Percentiles rank a stretch among this genome's conserved stretches.
These are phyloP conservation scores for Physcomitrium patens DNA, from an alignment of 225 moss, liverwort and hornwort genomes.

Conservation along the genomic window DNA sequence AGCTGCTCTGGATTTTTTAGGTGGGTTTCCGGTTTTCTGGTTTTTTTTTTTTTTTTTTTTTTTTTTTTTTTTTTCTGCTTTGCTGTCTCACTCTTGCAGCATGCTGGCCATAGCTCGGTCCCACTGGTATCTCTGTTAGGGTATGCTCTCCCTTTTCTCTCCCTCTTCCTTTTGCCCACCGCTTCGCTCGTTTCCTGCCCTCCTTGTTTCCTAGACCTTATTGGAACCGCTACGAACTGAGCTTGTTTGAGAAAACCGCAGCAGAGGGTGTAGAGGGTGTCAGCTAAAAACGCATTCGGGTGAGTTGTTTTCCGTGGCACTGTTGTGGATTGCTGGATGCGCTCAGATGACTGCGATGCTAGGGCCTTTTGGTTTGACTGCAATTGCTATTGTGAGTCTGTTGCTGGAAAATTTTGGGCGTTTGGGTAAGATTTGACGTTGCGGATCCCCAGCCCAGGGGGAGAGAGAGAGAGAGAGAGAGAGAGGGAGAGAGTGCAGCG, in stretches of 20 bases:
- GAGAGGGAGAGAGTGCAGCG: neutral
- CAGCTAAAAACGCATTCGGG: constrained; percentile 11
- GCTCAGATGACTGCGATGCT: neutral
- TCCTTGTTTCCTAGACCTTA: constrained; percentile 8
- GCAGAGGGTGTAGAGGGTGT: neutral
- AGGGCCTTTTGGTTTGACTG: neutral
- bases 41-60: too few species aligned
- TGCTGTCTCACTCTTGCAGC: too few species aligned
- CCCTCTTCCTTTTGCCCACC: neutral
- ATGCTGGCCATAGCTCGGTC: too few species aligned
- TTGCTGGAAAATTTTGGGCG: constrained; percentile 6
- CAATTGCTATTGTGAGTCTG: neutral
- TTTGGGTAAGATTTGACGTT: neutral
- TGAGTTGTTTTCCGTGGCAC: neutral
- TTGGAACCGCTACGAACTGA: neutral
- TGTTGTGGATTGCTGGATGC: neutral
- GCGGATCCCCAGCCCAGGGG: constrained; percentile 3
- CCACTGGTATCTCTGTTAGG: too few species aligned
- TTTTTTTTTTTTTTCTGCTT: too few species aligned
- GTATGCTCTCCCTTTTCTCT: neutral
- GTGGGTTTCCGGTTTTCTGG: too few species aligned
- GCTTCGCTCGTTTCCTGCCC: neutral
- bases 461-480: too few species aligned
- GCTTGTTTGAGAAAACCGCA: constrained; percentile 13
- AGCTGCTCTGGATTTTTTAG: too few species aligned